Conservation (phyloP, 2,329 filamentous ascomycete species). For the Chaetomium globosum region DNA sequence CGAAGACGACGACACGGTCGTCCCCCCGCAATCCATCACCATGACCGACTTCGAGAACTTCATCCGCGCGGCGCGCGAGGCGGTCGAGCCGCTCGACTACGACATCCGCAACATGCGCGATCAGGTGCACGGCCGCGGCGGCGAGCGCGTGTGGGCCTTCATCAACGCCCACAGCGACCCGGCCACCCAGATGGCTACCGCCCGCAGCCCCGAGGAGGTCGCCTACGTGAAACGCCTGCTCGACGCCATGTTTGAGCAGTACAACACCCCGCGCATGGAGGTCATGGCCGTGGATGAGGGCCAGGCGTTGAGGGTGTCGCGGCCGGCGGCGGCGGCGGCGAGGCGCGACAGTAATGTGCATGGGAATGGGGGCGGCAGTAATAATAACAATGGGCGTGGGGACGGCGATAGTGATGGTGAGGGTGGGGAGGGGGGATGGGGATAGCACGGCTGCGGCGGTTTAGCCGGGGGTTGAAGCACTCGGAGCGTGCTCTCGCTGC, state of each 20-base stretch:
- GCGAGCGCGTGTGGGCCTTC: constrained; percentile 72
- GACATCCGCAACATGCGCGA: constrained; percentile 78
- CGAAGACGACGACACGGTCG: constrained; percentile 38
- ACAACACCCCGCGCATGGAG: constrained; percentile 79
- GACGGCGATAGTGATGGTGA: constrained; percentile 1
- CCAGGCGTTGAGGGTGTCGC: constrained; percentile 72
- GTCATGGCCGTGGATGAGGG: constrained; percentile 79
- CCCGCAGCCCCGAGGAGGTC: constrained; percentile 79
- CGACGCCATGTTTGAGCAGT: constrained; percentile 87
- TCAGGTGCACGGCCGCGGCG: constrained; percentile 58
- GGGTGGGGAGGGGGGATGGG: constrained; percentile 33
- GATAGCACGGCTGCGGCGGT: constrained; percentile 40
- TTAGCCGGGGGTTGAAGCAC: constrained; percentile 67
- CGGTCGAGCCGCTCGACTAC: constrained; percentile 78
- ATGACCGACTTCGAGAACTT: constrained; percentile 68
- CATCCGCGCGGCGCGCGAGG: constrained; percentile 69
- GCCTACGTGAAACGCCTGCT: constrained; percentile 85
- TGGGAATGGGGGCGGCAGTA: constrained; percentile 25
- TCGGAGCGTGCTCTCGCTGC: constrained; percentile 73
- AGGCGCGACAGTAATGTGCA: constrained; percentile 34
- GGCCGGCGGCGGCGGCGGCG: constrained; percentile 50
- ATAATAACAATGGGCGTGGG: neutral
- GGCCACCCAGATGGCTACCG: constrained; percentile 83
- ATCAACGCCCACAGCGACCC: constrained; percentile 87
- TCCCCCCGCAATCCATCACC: constrained; percentile 65